Conservation (phyloP, 1,139 yeast genomes). For the Candida sanyaensis region DNA sequence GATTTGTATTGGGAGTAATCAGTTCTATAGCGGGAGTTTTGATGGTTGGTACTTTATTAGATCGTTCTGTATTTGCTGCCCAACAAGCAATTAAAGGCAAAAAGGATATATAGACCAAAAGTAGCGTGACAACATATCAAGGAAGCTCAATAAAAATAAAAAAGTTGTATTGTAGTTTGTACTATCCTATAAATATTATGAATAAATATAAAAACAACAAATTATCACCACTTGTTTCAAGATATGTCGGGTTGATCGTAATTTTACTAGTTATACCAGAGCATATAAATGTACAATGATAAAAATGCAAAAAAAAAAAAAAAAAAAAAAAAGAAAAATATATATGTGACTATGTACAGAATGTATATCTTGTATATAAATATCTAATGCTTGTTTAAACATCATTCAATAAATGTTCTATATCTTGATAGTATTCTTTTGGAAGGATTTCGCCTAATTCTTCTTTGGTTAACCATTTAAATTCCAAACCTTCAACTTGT, state of each 20-base stretch:
- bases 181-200: not conserved
- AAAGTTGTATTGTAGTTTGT: not conserved
- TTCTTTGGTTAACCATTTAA: conserved; percentile 82
- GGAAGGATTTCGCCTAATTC: conserved; percentile 65
- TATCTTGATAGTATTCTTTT: conserved; percentile 53
- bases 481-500: conserved; percentile 37
- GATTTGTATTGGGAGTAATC: conserved; percentile 80
- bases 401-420: conserved; percentile 54
- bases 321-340: not conserved
- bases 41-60: conserved; percentile 88
- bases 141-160: not conserved
- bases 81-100: conserved; percentile 77
- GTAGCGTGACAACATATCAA: not conserved
- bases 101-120: conserved; percentile 44
- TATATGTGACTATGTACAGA: conserved; percentile 7
- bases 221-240: not conserved
- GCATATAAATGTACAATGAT: not conserved
- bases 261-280: not conserved
- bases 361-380: not conserved
- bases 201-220: not conserved
- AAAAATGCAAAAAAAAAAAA: not conserved
- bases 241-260: too few species aligned
- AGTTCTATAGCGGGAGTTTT: conserved; percentile 92
- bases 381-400: conserved; percentile 22
- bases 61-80: conserved; percentile 87